phyloP scores from a whole-genome alignment of 2,329 filamentous ascomycete species.

The Waltergamsia citrina region DNA sequence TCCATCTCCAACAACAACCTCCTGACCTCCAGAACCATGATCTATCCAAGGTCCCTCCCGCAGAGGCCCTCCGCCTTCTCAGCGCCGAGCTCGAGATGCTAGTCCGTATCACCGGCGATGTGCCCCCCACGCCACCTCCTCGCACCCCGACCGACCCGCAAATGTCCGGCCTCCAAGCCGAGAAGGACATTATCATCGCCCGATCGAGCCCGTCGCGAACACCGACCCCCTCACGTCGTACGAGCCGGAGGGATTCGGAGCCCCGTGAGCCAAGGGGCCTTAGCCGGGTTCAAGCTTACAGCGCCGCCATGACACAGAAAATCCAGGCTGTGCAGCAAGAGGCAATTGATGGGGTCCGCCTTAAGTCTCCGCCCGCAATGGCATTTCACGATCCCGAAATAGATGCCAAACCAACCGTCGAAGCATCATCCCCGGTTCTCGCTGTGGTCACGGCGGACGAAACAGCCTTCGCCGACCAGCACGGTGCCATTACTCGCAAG shows the following conservation, averaged over 20 bases:
- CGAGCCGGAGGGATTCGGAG: not conserved
- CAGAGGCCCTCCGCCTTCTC: conserved; percentile 72
- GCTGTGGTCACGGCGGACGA: conserved; percentile 36
- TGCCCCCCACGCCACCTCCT: conserved; percentile 70
- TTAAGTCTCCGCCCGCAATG: conserved; percentile 22
- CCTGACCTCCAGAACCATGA: conserved; percentile 35
- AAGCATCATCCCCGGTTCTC: not conserved
- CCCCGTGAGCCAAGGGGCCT: not conserved
- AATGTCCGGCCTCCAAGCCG: conserved; percentile 52
- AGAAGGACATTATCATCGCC: conserved; percentile 52
- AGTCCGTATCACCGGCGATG: conserved; percentile 64
- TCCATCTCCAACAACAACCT: conserved; percentile 2
- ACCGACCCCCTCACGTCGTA: not conserved
- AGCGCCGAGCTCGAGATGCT: conserved; percentile 61
- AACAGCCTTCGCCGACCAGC: conserved; percentile 67
- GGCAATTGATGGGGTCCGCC: conserved; percentile 43
- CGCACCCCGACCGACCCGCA: conserved; percentile 54
- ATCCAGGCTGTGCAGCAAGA: conserved; percentile 15
- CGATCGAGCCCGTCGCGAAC: conserved; percentile 23
- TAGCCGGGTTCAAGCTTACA: conserved; percentile 15
- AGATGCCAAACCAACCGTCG: too few species aligned
- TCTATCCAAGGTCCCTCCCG: conserved; percentile 62
- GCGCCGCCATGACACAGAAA: conserved; percentile 14
- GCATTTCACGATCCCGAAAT: too few species aligned
- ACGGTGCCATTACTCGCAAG: conserved; percentile 78